These are phyloP conservation scores for Lachancea mirantina DNA, from an alignment of 805 yeast genomes.

Conservation along the genomic window DNA sequence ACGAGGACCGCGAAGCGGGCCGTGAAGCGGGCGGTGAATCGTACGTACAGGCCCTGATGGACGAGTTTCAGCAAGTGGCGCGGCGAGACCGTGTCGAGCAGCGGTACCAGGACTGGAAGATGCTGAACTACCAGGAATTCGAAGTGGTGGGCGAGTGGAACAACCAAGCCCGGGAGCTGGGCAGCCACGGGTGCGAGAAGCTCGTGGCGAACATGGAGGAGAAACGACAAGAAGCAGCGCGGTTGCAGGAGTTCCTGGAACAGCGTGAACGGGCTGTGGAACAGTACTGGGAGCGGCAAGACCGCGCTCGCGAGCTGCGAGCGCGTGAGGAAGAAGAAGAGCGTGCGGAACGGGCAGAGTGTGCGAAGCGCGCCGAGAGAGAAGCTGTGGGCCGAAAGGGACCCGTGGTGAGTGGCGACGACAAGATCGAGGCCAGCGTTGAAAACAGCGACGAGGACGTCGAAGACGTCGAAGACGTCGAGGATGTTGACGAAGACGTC, in stretches of 20 bases:
- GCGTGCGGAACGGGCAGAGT: neutral
- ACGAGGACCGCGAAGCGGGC: slow-evolving; percentile 17
- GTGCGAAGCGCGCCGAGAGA: slow-evolving; percentile 1
- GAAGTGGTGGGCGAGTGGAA: slow-evolving; percentile 32
- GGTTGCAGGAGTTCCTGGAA: slow-evolving; percentile 14
- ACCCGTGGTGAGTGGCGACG: slow-evolving; percentile 1
- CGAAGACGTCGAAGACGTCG: slow-evolving; percentile 7
- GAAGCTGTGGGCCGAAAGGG: neutral
- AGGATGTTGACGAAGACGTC: slow-evolving; percentile 5
- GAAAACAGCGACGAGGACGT: slow-evolving; percentile 8
- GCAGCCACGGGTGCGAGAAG: slow-evolving; percentile 13
- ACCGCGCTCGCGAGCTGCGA: slow-evolving; percentile 1
- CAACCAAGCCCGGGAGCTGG: slow-evolving; percentile 24
- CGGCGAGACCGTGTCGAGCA: slow-evolving; percentile 22
- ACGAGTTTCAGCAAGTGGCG: slow-evolving; percentile 16
- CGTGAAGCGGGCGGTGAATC: slow-evolving; percentile 5
- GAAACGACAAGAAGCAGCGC: slow-evolving; percentile 22
- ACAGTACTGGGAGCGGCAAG: slow-evolving; percentile 6
- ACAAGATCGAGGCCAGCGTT: slow-evolving; percentile 1
- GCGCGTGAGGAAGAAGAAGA: slow-evolving; percentile 6
- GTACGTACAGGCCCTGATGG: slow-evolving; percentile 16
- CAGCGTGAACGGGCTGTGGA: slow-evolving; percentile 11
- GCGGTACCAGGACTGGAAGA: slow-evolving; percentile 31
- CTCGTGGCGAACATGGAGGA: slow-evolving; percentile 17
- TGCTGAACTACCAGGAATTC: slow-evolving; percentile 30